A percentile compares a stretch with the other conserved stretches of the same genome.
Evolutionary conservation across 441 rosid genomes (phyloP).

Genomic region (Dalechampia spathulata): DNA sequence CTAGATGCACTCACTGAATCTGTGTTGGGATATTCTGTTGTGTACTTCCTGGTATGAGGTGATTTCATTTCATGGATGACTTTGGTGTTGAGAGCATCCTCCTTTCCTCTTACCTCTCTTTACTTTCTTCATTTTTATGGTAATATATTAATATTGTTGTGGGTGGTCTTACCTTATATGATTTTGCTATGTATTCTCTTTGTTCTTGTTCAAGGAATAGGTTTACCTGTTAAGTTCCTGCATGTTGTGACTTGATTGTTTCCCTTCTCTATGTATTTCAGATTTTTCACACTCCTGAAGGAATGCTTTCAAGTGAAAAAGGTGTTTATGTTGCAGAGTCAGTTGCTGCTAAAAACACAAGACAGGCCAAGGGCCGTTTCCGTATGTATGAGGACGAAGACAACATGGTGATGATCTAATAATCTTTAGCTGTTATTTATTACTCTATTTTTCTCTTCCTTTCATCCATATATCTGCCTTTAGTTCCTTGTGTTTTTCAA

Average conservation of each 20-base stretch:
- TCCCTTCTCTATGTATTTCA: slow-evolving; percentile 13
- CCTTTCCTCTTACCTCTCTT: neutral
- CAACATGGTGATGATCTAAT: slow-evolving; percentile 39
- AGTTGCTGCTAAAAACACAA: slow-evolving; percentile 59
- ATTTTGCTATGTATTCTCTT: neutral
- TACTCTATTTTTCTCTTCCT: neutral
- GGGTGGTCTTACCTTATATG: neutral
- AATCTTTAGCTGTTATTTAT: neutral
- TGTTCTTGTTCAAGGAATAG: neutral
- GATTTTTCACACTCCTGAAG: slow-evolving; percentile 89
- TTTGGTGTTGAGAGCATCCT: neutral
- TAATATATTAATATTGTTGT: neutral
- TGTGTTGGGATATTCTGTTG: neutral
- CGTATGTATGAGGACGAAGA: slow-evolving; percentile 45
- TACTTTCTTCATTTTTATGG: neutral
- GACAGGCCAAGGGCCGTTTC: slow-evolving; percentile 57
- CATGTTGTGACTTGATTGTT: neutral
- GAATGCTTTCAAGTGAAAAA: slow-evolving; percentile 83
- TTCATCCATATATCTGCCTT: slow-evolving; percentile 11
- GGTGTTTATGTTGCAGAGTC: slow-evolving; percentile 91
- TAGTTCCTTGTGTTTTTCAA: slow-evolving; percentile 1
- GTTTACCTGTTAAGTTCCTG: neutral
- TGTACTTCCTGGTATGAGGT: neutral
- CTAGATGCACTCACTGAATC: neutral
- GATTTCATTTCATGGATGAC: neutral